Base-by-base conservation (phyloP, 2,329 filamentous ascomycete species). In the Phialocephala subalpina region DNA sequence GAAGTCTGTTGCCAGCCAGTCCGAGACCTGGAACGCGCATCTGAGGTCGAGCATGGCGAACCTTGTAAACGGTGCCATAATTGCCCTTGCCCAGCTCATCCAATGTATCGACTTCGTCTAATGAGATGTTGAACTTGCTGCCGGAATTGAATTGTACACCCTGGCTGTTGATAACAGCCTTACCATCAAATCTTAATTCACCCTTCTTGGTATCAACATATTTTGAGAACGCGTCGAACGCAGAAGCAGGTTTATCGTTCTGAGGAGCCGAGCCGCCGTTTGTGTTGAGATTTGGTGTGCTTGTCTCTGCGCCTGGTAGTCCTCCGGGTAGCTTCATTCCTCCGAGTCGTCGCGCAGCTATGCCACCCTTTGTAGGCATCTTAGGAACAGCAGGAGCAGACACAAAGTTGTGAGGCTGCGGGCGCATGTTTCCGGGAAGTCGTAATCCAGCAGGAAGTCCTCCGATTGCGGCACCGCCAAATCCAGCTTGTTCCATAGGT, bases 31-130 rank as follows among this genome's bases (percentile, higher is more conserved):
- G 88, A 40, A 87, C 83, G 0, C 86, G 86, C 20, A 82, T 79
- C 59, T 80, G 79, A 14, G 84, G 85, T 74, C 93, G 90, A 64
- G 92, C 89, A 80, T 99, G 96, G 73, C 91, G 89, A 64, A 98
- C 96, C 79, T 96, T 97, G 85, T 97, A 98, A 3, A 99, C 96
- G 1, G 95, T 98, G 67, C 96, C 96, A 74, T 99, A 99, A 78
- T 99, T 99, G 47, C 96, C 96, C 80, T 98, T 99, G 56, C 96
- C 96, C 14, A 99, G 82, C 81, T 99, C 96, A 68, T 95, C 93
- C 65, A 98, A 77, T 1, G 93, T 95, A 73, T 98, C 93, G 6
- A 99, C 92, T 78, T 99, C 95, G 75, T 99, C 95, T 49, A 99
- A 84, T 3, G 95, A 98, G 75, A 99, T 98, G 75, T 86, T 93